phyloP scores from a whole-genome alignment of 768 basidiomycete genomes.

The Calocybe gangraenosa region DNA sequence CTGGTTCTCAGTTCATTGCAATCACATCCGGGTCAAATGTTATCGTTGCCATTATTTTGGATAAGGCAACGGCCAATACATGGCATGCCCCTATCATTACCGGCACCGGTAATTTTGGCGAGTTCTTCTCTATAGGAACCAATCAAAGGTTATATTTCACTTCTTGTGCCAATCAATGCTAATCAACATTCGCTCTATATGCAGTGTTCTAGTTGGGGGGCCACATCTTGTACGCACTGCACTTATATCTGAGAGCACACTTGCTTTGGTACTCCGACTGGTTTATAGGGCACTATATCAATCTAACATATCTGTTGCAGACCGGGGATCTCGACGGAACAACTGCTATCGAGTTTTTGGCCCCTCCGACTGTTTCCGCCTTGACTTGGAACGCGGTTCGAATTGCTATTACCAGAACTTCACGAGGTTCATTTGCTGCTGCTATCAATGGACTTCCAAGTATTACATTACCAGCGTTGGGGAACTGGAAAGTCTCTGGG shows the following conservation, averaged over 20 bases:
- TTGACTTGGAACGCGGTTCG: conserved; percentile 39
- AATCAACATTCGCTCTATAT: conserved; percentile 6
- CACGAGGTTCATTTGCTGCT: conserved; percentile 27
- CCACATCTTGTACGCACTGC: conserved; percentile 54
- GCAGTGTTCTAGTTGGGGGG: conserved; percentile 43
- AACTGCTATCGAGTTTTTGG: conserved; percentile 39
- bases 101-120: conserved; percentile 30
- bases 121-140: conserved; percentile 42
- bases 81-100: conserved; percentile 48
- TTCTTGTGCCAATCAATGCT: not conserved
- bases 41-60: conserved; percentile 34
- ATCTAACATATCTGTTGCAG: conserved; percentile 19
- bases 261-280: conserved; percentile 29
- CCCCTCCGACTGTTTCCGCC: conserved; percentile 29
- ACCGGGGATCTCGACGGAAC: conserved; percentile 48
- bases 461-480: conserved; percentile 29
- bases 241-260: conserved; percentile 30
- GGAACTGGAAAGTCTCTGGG: conserved; percentile 44
- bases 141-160: conserved; percentile 31
- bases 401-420: conserved; percentile 20
- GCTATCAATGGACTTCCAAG: conserved; percentile 14
- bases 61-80: conserved; percentile 42
- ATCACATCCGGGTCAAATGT: conserved; percentile 23
- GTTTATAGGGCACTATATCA: not conserved
- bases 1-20: conserved; percentile 29